These are phyloP conservation scores for Leishmania guyanensis DNA, from an alignment of 208 protist genomes.

Conservation along the genomic window DNA sequence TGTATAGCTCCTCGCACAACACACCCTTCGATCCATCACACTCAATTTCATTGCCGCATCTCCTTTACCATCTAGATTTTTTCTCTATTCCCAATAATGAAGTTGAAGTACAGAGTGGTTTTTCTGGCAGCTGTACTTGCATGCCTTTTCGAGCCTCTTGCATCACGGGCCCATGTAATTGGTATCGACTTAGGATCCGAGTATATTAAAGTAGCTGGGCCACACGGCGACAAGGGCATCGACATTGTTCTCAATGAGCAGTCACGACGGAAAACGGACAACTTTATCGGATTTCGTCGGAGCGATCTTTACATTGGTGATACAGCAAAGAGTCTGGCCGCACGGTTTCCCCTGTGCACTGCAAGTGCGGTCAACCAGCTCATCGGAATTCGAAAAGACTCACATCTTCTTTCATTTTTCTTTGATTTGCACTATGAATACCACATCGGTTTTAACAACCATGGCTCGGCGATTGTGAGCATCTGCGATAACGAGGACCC, in stretches of 20 bases:
- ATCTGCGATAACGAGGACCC: slow-evolving; percentile 49
- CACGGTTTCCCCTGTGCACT: slow-evolving; percentile 85
- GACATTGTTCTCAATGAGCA: slow-evolving; percentile 96
- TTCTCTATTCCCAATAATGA: background rate
- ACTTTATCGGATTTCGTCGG: slow-evolving; percentile 89
- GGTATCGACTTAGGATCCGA: slow-evolving; percentile 92
- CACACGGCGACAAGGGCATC: slow-evolving; percentile 64
- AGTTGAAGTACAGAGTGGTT: background rate
- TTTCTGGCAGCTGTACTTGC: background rate
- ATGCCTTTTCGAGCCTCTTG: slow-evolving; percentile 6
- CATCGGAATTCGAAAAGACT: slow-evolving; percentile 55
- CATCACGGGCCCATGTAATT: slow-evolving; percentile 56
- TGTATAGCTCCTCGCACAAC: background rate
- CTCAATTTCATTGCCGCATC: background rate
- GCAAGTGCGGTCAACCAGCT: slow-evolving; percentile 71
- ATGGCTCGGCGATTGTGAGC: slow-evolving; percentile 51
- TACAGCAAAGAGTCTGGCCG: slow-evolving; percentile 81
- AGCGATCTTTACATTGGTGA: slow-evolving; percentile 91
- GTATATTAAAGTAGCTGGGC: slow-evolving; percentile 77
- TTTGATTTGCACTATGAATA: slow-evolving; percentile 47
- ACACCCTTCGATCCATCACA: background rate
- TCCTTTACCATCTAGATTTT: background rate
- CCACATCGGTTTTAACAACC: slow-evolving; percentile 44
- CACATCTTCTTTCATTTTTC: slow-evolving; percentile 33
- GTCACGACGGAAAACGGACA: slow-evolving; percentile 92